These are phyloP conservation scores for Pseudonectria buxi DNA, from an alignment of 2,329 filamentous ascomycete species.

Conservation along the genomic window DNA sequence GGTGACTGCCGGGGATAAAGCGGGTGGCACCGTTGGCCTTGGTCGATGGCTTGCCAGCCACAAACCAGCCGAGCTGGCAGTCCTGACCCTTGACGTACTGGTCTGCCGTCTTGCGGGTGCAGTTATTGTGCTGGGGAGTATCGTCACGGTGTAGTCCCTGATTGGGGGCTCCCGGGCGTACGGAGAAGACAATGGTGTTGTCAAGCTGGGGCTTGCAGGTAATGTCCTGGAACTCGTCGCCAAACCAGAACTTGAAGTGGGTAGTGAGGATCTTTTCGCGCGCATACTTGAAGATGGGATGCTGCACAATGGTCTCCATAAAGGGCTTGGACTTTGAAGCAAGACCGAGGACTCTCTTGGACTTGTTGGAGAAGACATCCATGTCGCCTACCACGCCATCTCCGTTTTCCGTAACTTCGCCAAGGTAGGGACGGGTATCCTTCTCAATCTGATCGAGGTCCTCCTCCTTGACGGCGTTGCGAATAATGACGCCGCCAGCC, in stretches of 20 bases:
- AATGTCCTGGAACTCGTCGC: too few species aligned
- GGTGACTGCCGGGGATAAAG: constrained; percentile 4
- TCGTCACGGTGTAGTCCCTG: constrained; percentile 2
- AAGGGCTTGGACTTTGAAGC: background rate
- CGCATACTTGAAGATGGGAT: background rate
- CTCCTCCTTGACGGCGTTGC: background rate
- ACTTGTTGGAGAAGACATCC: background rate
- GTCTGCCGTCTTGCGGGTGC: background rate
- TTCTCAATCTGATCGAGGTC: background rate
- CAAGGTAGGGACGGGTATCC: background rate
- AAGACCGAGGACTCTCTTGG: background rate
- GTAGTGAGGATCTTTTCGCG: background rate
- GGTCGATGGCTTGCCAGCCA: constrained; percentile 1
- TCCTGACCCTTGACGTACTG: constrained; percentile 1
- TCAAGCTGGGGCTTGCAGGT: background rate
- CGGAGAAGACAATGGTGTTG: constrained; percentile 1
- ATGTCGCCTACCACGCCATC: too few species aligned
- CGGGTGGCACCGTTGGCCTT: constrained; percentile 4
- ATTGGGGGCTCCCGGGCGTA: background rate
- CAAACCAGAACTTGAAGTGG: too few species aligned
- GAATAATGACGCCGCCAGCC: background rate
- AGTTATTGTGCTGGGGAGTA: background rate
- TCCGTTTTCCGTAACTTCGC: too few species aligned
- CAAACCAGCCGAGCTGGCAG: constrained; percentile 1
- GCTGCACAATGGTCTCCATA: background rate